These are phyloP conservation scores for Flaveria trinervia DNA, from an alignment of 129 eudicot species.

Conservation along the genomic window DNA sequence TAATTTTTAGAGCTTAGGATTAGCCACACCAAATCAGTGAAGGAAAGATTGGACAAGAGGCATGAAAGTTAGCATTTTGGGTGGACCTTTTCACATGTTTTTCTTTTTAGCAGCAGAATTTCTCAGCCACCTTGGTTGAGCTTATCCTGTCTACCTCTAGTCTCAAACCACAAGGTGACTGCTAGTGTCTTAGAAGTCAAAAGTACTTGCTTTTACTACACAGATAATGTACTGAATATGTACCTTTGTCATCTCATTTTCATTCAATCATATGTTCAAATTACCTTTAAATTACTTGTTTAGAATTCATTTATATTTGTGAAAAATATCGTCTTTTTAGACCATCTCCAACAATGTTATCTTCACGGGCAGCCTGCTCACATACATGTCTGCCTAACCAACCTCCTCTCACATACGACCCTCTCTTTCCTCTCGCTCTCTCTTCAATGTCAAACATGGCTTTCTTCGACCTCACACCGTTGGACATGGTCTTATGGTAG, in stretches of 20 bases:
- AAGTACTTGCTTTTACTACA: constrained; percentile 21
- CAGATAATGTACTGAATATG: constrained; percentile 17
- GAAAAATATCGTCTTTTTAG: neutral
- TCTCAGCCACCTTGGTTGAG: constrained; percentile 28
- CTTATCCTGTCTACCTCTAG: constrained; percentile 37
- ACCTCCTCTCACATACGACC: too few species aligned
- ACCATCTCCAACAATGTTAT: too few species aligned
- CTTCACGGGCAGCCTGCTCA: too few species aligned
- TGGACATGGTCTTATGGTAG: neutral
- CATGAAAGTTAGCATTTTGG: constrained; percentile 30
- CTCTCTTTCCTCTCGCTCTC: too few species aligned
- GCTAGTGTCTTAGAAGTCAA: constrained; percentile 27
- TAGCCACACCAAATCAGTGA: constrained; percentile 14
- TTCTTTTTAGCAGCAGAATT: constrained; percentile 37
- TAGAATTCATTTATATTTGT: neutral
- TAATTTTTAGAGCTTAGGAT: neutral
- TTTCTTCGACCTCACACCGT: too few species aligned
- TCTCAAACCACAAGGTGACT: constrained; percentile 17
- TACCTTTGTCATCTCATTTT: constrained; percentile 17
- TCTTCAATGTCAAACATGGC: too few species aligned
- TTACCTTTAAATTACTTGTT: constrained; percentile 20
- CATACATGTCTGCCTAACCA: too few species aligned
- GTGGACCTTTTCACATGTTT: constrained; percentile 38
- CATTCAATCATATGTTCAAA: neutral
- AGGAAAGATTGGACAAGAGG: constrained; percentile 14